A percentile compares a stretch with the other conserved stretches of the same genome.
Evolutionary conservation across 305 asterid species (phyloP).

Genomic region (Striga hermonthica): DNA sequence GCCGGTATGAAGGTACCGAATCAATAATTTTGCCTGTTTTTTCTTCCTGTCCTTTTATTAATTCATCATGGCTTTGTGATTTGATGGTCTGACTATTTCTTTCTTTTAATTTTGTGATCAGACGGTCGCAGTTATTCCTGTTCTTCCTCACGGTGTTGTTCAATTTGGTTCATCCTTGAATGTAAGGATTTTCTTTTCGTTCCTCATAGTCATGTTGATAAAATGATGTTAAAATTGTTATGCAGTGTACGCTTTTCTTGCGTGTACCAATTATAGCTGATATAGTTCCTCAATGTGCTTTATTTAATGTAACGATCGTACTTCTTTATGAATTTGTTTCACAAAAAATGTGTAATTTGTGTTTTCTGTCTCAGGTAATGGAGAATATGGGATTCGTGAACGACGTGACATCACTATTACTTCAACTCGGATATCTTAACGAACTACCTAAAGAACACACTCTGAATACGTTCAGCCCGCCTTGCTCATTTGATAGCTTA

Average conservation of each 20-base stretch:
- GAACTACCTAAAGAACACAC: constrained; percentile 39
- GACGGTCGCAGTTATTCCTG: constrained; percentile 86
- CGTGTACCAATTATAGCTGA: no score
- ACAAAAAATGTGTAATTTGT: no score
- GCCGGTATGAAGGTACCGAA: constrained; percentile 83
- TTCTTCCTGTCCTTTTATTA: neutral
- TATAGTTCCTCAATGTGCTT: no score
- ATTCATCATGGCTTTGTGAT: neutral
- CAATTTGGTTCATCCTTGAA: constrained; percentile 76
- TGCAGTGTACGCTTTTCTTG: neutral
- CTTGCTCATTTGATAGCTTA: constrained; percentile 32
- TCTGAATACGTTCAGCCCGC: constrained; percentile 33
- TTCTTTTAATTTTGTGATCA: constrained; percentile 33
- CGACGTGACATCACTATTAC: constrained; percentile 56
- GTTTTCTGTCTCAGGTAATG: constrained; percentile 48
- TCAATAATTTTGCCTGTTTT: neutral
- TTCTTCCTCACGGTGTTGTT: constrained; percentile 91
- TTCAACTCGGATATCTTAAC: constrained; percentile 53
- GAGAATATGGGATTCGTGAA: constrained; percentile 66
- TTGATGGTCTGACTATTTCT: constrained; percentile 6
- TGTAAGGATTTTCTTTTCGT: constrained; percentile 42
- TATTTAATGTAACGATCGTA: neutral
- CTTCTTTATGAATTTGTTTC: no score
- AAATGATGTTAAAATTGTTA: no score
- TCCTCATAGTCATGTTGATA: no score